Conservation (phyloP, 192 early-diverging fungal species). For the Mycoemilia scoparia region DNA sequence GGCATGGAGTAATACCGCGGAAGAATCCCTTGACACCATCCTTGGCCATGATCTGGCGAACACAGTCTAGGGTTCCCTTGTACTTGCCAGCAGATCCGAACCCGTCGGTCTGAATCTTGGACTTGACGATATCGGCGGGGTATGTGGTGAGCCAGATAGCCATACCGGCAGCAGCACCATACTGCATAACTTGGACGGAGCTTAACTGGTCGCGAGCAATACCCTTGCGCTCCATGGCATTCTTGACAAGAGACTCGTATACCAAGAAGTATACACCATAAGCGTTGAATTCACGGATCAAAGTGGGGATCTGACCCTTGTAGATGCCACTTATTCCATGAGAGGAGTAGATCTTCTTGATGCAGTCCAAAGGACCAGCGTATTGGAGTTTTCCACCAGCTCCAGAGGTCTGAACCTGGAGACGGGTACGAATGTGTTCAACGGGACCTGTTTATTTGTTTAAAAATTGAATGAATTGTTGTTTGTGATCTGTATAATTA, state of each 20-base stretch:
- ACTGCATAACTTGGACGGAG: conserved; percentile 55
- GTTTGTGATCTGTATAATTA: too few relatives aligned
- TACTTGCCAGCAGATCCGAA: conserved; percentile 53
- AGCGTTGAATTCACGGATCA: conserved; percentile 77
- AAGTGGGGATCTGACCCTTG: conserved; percentile 77
- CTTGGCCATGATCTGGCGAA: conserved; percentile 47
- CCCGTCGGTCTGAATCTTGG: conserved; percentile 83
- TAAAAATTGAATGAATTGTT: too few relatives aligned
- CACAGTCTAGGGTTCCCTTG: conserved; percentile 58
- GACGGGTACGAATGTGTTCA: conserved; percentile 86
- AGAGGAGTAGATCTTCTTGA: conserved; percentile 53
- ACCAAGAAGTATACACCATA: conserved; percentile 87
- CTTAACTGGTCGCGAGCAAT: conserved; percentile 52
- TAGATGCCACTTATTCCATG: conserved; percentile 69
- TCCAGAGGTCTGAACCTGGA: conserved; percentile 75
- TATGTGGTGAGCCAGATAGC: conserved; percentile 72
- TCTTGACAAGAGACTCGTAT: conserved; percentile 79
- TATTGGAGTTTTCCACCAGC: conserved; percentile 25
- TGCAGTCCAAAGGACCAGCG: conserved; percentile 67
- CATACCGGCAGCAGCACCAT: conserved; percentile 72
- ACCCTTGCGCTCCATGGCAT: conserved; percentile 38
- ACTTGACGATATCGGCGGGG: conserved; percentile 88
- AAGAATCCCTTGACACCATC: conserved; percentile 81
- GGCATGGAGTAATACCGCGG: conserved; percentile 62
- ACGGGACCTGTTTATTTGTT: too few relatives aligned